A percentile compares a stretch with the other conserved stretches of the same genome.
These are phyloP conservation scores for Grammothele lineata DNA, from an alignment of 768 basidiomycete genomes.

Conservation along the genomic window DNA sequence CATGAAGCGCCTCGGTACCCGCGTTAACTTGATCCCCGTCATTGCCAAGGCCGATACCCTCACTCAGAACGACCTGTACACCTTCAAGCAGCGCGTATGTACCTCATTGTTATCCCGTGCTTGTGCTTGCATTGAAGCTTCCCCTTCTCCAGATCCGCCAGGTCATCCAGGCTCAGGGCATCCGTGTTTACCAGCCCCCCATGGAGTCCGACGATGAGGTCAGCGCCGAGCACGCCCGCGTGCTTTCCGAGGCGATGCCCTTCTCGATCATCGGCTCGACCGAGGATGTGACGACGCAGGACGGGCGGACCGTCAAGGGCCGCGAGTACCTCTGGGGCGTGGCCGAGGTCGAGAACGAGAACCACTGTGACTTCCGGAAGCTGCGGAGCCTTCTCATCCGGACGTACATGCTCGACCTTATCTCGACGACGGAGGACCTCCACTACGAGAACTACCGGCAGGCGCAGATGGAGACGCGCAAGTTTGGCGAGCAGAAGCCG, in stretches of 20 bases:
- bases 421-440: conserved; percentile 89
- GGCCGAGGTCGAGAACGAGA: conserved; percentile 99
- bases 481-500: conserved; percentile 97
- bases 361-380: conserved; percentile 99
- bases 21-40: conserved; percentile 97
- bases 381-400: conserved; percentile 92
- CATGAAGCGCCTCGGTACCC: conserved; percentile 98
- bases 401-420: conserved; percentile 98
- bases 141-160: conserved; percentile 69
- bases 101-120: too few relatives aligned
- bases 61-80: conserved; percentile 85
- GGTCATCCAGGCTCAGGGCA: conserved; percentile 85
- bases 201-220: conserved; percentile 86
- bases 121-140: too few relatives aligned
- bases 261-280: conserved; percentile 99
- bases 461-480: conserved; percentile 99
- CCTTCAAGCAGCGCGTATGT: conserved; percentile 90
- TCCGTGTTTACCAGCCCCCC: conserved; percentile 92
- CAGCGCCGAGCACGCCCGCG: conserved; percentile 82
- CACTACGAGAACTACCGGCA: conserved; percentile 99
- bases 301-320: conserved; percentile 93
- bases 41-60: conserved; percentile 97
- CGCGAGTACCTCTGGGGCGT: conserved; percentile 99
- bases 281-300: conserved; percentile 86
- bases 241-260: conserved; percentile 88